Evolutionary conservation across 345 rosid genomes (phyloP).

Genomic region (Clausena lansium): DNA sequence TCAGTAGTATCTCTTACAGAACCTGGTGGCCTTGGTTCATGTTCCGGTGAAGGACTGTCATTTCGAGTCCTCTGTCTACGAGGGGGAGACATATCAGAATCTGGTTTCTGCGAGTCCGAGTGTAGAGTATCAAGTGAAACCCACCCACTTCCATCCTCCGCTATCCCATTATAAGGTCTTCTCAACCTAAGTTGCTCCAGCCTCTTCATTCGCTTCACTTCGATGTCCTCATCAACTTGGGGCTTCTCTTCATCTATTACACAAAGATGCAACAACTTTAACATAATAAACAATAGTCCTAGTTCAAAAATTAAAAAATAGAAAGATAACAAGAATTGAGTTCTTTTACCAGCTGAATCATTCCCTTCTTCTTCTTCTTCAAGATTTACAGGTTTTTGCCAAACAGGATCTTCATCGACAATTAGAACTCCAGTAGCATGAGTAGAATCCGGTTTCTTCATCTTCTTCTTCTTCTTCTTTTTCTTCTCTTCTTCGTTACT

Average conservation of each 20-base stretch:
- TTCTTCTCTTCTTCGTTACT: slow-evolving; percentile 49
- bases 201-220: slow-evolving; percentile 82
- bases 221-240: slow-evolving; percentile 79
- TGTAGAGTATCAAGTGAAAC: slow-evolving; percentile 42
- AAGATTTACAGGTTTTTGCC: slow-evolving; percentile 74
- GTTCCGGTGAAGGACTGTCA: slow-evolving; percentile 65
- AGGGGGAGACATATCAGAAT: slow-evolving; percentile 68
- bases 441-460: slow-evolving; percentile 35
- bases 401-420: slow-evolving; percentile 87
- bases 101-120: slow-evolving; percentile 4
- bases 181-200: slow-evolving; percentile 61
- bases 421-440: slow-evolving; percentile 50
- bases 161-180: slow-evolving; percentile 58
- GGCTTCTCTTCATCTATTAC: slow-evolving; percentile 66
- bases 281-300: neutral
- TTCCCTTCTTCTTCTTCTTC: slow-evolving; percentile 61
- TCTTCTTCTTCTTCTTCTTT: slow-evolving; percentile 64
- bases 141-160: slow-evolving; percentile 99
- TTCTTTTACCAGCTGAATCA: slow-evolving; percentile 63
- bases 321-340: neutral
- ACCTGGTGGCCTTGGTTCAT: slow-evolving; percentile 18
- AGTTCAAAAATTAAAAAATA: neutral
- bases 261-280: neutral
- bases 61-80: slow-evolving; percentile 43
- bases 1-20: slow-evolving; percentile 35